Evolutionary conservation across 2,329 filamentous ascomycete species (phyloP), one percentile per base, ranked within the genome.

Genomic region (Sporothrix globosa): DNA sequence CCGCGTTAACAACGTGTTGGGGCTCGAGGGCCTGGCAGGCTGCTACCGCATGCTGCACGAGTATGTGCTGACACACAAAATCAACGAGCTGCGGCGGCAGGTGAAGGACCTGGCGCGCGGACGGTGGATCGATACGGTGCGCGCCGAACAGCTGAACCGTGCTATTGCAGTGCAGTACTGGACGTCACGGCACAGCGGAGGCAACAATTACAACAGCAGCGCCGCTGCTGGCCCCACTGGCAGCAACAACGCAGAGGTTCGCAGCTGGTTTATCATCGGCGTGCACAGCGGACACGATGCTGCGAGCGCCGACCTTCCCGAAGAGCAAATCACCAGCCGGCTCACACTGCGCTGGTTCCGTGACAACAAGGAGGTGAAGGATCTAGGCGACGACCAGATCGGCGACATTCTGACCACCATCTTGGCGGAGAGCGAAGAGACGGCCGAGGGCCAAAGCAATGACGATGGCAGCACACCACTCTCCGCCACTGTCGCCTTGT

Each of bases 101-200:
- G 92, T 92, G 2, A 74, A 85, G 39, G 88, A 90, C 54, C 82
- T 99, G 71, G 85, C 86, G 69, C 87, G 86, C 70, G 87, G 86
- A 3, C 87, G 88, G 44, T 98, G 96, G 95, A 88, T 90, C 44
- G 90, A 92, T 69, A 89, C 90, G 46, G 79, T 98, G 60, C 88
- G 88, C 75, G 86, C 97, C 19, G 92, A 97, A 77, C 85, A 90
- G 39, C 84, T 97, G 50, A 92, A 96, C 77, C 88, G 96, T 72
- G 91, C 91, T 39, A 82, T 99, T 71, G 88, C 93, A 11, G 87
- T 99, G 46, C 94, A 97, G 76, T 99, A 99, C 80, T 99, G 96
- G 96, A 84, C 87, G 19, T 86, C 87, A 67, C 87, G 89, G 75
- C 84, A 86, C 70, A 77, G 53, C n/a, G 34, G 58, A 24, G 56